These are phyloP conservation scores for Skeletonema costatum DNA, from an alignment of 108 stramenopile species.

Conservation along the genomic window DNA sequence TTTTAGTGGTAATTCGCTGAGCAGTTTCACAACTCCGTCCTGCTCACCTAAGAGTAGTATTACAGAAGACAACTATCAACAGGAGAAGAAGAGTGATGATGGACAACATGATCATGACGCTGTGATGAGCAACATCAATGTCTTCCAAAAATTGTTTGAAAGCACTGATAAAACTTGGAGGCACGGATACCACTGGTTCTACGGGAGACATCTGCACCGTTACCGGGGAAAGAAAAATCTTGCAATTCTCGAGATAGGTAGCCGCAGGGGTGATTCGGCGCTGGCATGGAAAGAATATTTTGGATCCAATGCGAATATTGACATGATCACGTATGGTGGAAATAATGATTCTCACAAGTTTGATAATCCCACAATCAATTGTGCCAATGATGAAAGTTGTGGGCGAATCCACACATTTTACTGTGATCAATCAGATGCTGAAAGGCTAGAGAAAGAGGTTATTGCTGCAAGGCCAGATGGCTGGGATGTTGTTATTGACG, in stretches of 20 bases:
- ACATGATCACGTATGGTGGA: neutral
- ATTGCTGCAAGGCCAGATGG: neutral
- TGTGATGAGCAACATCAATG: neutral
- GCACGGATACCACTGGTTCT: neutral
- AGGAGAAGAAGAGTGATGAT: no score
- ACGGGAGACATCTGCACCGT: neutral
- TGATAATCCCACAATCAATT: neutral
- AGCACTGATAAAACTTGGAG: neutral
- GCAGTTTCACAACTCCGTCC: no score
- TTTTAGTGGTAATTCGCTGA: no score
- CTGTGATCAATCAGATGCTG: neutral
- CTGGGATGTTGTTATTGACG: neutral
- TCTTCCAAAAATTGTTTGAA: neutral
- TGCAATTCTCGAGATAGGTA: neutral
- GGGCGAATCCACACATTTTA: neutral
- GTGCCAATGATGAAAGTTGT: neutral
- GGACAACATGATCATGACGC: no score
- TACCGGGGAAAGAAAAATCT: neutral
- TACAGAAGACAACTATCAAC: no score
- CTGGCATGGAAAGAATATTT: neutral
- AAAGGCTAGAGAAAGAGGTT: neutral
- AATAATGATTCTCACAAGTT: neutral
- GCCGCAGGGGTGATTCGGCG: neutral
- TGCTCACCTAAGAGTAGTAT: no score
- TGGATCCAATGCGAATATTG: neutral